Base-by-base conservation (phyloP, 73 alveolate species). In the Blepharisma japonicum region DNA sequence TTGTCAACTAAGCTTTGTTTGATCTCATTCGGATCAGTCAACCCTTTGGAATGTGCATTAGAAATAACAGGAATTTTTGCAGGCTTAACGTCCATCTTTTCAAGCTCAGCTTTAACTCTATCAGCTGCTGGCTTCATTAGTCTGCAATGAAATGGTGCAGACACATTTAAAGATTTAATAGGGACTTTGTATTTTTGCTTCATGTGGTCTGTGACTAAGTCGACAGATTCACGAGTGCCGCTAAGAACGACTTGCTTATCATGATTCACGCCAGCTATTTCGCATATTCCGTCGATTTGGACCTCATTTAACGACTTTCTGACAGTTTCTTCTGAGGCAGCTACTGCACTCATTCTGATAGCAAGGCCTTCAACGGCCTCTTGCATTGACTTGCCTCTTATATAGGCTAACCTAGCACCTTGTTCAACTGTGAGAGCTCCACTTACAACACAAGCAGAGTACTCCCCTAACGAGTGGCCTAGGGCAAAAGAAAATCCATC, bases 311-410 rank as follows among this genome's bases (percentile, higher is more conserved):
- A 53, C n/a, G 67, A 11, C 23, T 53, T 53, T 53, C 67, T 53
- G n/a, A 53, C 67, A 53, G 23, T 53, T 11, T 11, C 67, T 53
- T 53, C 67, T 14, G 67, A 53, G 0, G 67, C 67, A 11, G 23
- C 23, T 14, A 53, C 67, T 14, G 67, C 67, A 53, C 27, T 53
- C 67, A 53, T 53, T 14, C 67, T 11, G n/a, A 53, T 53, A 1
- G 67, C n/a, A 14, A 53, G 23, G n/a, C 67, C 67, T 14, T 53
- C 23, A 20, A 53, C 67, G n/a, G 67, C 42, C 4, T 61, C 77
- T 61, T 61, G 50, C 77, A 61, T 61, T 21, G 56, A 61, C 50
- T 61, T 61, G 42, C 77, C 77, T 61, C 77, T 61, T 61, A 25
- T 25, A 27, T 61, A 38, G 21, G 50, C 77, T 11, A 61, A 21